These are phyloP conservation scores for Cinnamomum chago DNA, from an alignment of 164 flowering plant genomes.

Conservation along the genomic window DNA sequence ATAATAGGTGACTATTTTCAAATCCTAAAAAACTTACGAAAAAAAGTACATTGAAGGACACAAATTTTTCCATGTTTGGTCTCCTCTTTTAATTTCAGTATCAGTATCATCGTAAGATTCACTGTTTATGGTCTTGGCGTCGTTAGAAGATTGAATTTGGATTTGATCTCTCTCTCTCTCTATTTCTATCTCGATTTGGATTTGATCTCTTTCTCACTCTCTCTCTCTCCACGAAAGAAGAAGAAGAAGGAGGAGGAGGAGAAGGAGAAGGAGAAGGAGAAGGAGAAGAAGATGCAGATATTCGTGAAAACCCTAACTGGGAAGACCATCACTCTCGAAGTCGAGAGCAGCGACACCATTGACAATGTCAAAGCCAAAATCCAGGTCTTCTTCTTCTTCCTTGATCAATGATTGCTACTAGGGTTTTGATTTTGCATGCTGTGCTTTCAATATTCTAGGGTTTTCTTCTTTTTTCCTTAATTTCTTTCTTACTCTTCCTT, in stretches of 20 bases:
- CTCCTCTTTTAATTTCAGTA: no score
- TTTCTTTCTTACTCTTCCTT: no score
- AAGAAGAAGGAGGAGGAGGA: neutral
- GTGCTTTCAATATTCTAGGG: neutral
- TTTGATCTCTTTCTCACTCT: neutral
- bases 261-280: neutral
- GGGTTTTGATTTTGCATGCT: neutral
- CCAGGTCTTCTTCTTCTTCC: conserved; percentile 8
- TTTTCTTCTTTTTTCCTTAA: no score
- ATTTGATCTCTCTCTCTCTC: neutral
- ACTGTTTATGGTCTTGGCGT: neutral
- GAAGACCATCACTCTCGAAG: conserved; percentile 58
- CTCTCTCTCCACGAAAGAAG: neutral
- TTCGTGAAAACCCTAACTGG: conserved; percentile 67
- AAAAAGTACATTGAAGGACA: no score
- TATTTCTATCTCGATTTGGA: neutral
- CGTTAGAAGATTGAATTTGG: neutral
- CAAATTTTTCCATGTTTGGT: no score
- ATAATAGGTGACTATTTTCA: no score
- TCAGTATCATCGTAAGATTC: neutral
- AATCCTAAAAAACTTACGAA: no score
- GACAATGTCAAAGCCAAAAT: conserved; percentile 30
- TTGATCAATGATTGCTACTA: no score
- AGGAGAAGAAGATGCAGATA: conserved; percentile 43
- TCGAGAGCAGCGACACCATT: conserved; percentile 32